These are phyloP conservation scores for Euphrasia confusa DNA, from an alignment of 257 asterid genomes.

Conservation along the genomic window DNA sequence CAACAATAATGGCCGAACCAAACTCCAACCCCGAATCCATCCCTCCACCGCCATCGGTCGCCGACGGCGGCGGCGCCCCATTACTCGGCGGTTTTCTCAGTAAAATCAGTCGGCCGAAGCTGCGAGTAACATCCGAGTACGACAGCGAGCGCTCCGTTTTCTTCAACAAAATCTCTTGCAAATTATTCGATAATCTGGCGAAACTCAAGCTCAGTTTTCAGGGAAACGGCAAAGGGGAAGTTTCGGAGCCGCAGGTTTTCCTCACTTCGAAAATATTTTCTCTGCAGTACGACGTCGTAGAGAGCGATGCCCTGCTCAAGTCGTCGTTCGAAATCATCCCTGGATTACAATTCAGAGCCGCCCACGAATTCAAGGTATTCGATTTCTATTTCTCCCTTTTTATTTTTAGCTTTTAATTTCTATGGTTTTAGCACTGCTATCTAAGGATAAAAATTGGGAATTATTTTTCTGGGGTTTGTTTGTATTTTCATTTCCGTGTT, in stretches of 20 bases:
- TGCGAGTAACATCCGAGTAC: conserved; percentile 82
- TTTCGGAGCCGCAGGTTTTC: conserved; percentile 68
- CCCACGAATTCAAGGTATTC: conserved; percentile 65
- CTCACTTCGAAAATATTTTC: conserved; percentile 64
- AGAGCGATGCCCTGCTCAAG: conserved; percentile 68
- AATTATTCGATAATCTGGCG: conserved; percentile 58
- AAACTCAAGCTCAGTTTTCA: conserved; percentile 68
- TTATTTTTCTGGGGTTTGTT: neutral
- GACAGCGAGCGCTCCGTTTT: conserved; percentile 81
- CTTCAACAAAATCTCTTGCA: conserved; percentile 73
- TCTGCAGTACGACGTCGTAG: conserved; percentile 72
- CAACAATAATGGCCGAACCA: neutral
- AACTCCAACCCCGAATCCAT: neutral
- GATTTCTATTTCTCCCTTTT: neutral
- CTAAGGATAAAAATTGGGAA: no score
- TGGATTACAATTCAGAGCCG: conserved; percentile 58
- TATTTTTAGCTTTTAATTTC: neutral
- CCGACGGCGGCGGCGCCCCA: neutral
- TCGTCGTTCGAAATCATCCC: conserved; percentile 49
- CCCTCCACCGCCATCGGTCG: neutral
- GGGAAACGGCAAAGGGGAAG: conserved; percentile 65
- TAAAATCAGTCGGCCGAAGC: conserved; percentile 41
- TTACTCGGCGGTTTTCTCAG: neutral
- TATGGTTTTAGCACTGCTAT: neutral
- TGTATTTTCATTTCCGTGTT: no score